Conservation (phyloP, 352 stramenopile genomes). For the Pythium brassicae region DNA sequence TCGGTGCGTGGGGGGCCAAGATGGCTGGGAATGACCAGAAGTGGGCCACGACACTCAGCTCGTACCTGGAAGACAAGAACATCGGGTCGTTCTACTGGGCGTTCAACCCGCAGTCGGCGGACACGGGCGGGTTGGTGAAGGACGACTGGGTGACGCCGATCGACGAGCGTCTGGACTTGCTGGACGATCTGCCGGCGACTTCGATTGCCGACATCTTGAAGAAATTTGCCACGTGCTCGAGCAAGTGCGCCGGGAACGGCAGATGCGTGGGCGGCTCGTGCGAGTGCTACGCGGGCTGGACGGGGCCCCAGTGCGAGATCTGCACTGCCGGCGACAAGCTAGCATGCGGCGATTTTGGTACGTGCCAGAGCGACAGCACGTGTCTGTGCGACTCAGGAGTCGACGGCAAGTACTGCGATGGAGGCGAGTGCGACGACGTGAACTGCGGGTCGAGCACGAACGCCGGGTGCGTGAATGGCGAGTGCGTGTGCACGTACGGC, state of each 20-base stretch:
- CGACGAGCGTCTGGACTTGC: conserved; percentile 46
- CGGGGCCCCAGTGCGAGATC: conserved; percentile 59
- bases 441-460: conserved; percentile 41
- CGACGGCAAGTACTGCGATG: conserved; percentile 49
- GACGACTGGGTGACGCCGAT: conserved; percentile 71
- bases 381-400: conserved; percentile 45
- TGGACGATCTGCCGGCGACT: conserved; percentile 33
- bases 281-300: conserved; percentile 59
- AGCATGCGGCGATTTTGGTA: conserved; percentile 48
- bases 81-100: conserved; percentile 79
- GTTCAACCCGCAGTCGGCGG: conserved; percentile 69
- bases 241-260: conserved; percentile 40
- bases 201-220: conserved; percentile 35
- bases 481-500: conserved; percentile 53
- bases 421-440: conserved; percentile 42
- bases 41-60: conserved; percentile 42
- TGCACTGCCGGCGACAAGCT: conserved; percentile 41
- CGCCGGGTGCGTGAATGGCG: conserved; percentile 46
- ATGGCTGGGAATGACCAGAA: conserved; percentile 56
- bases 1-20: conserved; percentile 63
- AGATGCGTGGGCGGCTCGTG: conserved; percentile 42
- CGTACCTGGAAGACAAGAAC: conserved; percentile 45
- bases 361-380: conserved; percentile 55
- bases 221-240: conserved; percentile 32
- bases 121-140: conserved; percentile 59